Evolutionary conservation across 2,329 filamentous ascomycete genomes (phyloP).

Genomic region (Fusarium sp.): DNA sequence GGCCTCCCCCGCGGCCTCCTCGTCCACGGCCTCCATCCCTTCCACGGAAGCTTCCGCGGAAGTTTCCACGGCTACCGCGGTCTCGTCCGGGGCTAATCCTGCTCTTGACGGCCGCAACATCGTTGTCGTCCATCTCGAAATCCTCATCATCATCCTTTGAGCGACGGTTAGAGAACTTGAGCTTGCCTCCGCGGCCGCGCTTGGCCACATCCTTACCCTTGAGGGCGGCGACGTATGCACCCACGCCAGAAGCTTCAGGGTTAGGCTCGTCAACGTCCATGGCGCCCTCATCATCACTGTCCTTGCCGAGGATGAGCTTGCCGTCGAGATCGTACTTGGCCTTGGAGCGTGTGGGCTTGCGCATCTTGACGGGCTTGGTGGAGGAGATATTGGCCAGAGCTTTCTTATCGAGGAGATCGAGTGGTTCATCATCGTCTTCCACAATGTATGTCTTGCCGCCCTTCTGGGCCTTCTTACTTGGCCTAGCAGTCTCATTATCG

Average conservation of each 20-base stretch:
- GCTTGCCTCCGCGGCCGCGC: conserved; percentile 73
- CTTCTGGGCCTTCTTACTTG: conserved; percentile 66
- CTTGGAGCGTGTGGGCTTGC: conserved; percentile 68
- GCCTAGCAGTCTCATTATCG: conserved; percentile 69
- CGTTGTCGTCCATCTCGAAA: conserved; percentile 66
- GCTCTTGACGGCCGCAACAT: conserved; percentile 65
- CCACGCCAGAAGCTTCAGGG: conserved; percentile 68
- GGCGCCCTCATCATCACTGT: conserved; percentile 63
- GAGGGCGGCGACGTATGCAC: conserved; percentile 77
- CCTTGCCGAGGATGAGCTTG: conserved; percentile 80
- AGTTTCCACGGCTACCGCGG: conserved; percentile 52
- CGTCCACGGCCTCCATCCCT: conserved; percentile 47
- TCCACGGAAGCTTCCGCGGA: conserved; percentile 42
- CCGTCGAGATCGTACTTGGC: conserved; percentile 81
- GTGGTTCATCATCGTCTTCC: conserved; percentile 93
- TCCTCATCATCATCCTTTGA: conserved; percentile 61
- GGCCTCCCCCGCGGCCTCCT: conserved; percentile 51
- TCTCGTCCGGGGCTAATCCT: conserved; percentile 58
- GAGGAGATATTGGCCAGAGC: conserved; percentile 94
- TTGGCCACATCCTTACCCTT: conserved; percentile 74
- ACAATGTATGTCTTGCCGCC: conserved; percentile 85
- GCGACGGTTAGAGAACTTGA: conserved; percentile 78
- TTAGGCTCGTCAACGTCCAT: conserved; percentile 76
- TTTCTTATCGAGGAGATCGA: conserved; percentile 90
- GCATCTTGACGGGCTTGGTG: conserved; percentile 80